Evolutionary conservation across 345 rosid species (phyloP).

Genomic region (Dovyalis caffra): DNA sequence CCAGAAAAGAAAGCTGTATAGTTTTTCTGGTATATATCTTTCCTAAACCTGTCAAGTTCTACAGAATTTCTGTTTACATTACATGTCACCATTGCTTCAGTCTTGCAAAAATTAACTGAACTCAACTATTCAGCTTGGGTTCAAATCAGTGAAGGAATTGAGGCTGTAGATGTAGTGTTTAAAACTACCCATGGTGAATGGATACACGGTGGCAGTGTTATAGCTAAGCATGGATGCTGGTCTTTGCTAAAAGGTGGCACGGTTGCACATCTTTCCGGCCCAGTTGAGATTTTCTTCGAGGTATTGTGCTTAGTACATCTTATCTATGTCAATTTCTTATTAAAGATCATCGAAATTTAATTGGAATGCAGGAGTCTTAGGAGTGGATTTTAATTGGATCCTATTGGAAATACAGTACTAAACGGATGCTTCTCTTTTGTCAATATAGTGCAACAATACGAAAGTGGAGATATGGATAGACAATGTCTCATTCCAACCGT

Average conservation of each 20-base stretch:
- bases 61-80: not conserved
- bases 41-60: not conserved
- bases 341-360: not conserved
- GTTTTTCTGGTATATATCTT: slow-evolving; percentile 50
- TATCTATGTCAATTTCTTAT: not conserved
- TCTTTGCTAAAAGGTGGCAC: slow-evolving; percentile 77
- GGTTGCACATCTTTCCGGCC: slow-evolving; percentile 45
- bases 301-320: slow-evolving; percentile 21
- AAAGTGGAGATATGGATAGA: slow-evolving; percentile 48
- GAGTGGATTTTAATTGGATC: not conserved
- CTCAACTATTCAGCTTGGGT: slow-evolving; percentile 55
- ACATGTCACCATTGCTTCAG: not conserved
- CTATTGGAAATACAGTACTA: not conserved
- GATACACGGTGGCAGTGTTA: slow-evolving; percentile 45
- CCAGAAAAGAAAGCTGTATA: slow-evolving; percentile 47
- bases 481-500: slow-evolving; percentile 53
- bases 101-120: not conserved
- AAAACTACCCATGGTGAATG: slow-evolving; percentile 31
- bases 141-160: slow-evolving; percentile 43
- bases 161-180: slow-evolving; percentile 43
- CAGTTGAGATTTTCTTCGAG: slow-evolving; percentile 50
- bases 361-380: too few species aligned
- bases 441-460: slow-evolving; percentile 42
- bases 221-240: slow-evolving; percentile 71
- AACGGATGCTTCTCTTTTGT: not conserved